Evolutionary conservation across 495 filamentous ascomycete species (phyloP), one percentile per base, ranked within the genome.

Genomic region (Neurospora sp.): DNA sequence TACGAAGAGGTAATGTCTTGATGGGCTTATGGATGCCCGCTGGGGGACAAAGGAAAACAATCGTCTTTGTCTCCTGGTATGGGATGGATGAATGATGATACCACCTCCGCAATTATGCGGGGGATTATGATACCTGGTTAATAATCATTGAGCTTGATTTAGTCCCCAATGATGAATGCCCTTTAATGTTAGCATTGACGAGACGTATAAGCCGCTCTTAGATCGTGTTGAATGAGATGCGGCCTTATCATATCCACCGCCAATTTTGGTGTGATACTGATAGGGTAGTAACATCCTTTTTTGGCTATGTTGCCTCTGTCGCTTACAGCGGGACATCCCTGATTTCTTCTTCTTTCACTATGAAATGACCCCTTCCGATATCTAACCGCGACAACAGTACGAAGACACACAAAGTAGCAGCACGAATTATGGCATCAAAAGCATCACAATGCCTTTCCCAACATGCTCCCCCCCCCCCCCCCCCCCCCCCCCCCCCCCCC

Each of bases 211-310:
- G 31, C 31, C 4, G 31, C 31, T 34, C 31, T 34, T 34, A 34
- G 31, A 3, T 34, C 31, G 4, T 34, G 31, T 34, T 34, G 43
- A 45, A 45, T 45, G 43, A 45, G 43, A 45, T 45, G 43, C 0
- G 0, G 8, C n/a, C 43, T 4, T 45, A 45, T 9, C 42, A 21
- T 0, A 45, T 0, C 7, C 4, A 1, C 19, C 19, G 19, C 19
- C 1, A n/a, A n/a, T 45, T 1, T 45, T n/a, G 1, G 19, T 9
- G 42, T 0, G 0, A 10, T 9, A 0, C 19, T n/a, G 43, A 21
- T 45, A 45, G 8, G 19, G 0, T 0, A 21, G 43, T 45, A 45
- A 45, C 42, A 7, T 17, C 39, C 39, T 7, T 5, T 1, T 42
- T 2, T 1, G 39, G 39, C 6, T 2, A 19, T 42, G 13, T 6